phyloP scores from a whole-genome alignment of 2,329 filamentous ascomycete species.

The Leptographium radiaticola region DNA sequence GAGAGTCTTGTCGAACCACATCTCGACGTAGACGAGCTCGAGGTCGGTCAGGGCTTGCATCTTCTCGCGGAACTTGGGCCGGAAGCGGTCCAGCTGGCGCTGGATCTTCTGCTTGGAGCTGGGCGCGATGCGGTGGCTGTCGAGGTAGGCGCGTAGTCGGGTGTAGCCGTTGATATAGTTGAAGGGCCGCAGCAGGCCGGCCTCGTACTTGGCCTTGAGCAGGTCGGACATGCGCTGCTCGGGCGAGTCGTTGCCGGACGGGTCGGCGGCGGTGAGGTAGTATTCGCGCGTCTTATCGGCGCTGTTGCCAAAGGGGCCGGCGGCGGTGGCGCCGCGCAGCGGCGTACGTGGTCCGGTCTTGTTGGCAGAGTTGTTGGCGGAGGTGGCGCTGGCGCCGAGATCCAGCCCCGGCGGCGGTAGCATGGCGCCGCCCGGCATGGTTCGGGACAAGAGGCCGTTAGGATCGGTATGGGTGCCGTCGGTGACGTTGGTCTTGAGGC shows the following conservation, averaged over 20 bases:
- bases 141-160: conserved; percentile 80
- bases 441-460: neutral
- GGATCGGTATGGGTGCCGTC: conserved; percentile 18
- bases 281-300: conserved; percentile 73
- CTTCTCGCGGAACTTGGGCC: conserved; percentile 91
- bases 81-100: conserved; percentile 80
- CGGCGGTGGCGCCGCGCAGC: neutral
- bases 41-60: conserved; percentile 87
- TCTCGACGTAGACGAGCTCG: conserved; percentile 88
- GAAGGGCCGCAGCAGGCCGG: conserved; percentile 87
- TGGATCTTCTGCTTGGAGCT: conserved; percentile 82
- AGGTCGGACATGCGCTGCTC: conserved; percentile 94
- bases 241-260: conserved; percentile 69
- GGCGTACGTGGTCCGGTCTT: neutral
- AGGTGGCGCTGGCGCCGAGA: neutral
- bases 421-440: conserved; percentile 33
- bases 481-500: neutral
- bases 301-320: conserved; percentile 18
- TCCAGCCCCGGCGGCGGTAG: conserved; percentile 33
- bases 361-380: neutral
- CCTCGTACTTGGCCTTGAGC: conserved; percentile 89
- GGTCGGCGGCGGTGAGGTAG: conserved; percentile 93
- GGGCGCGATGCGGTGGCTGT: conserved; percentile 63
- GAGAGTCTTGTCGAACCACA: conserved; percentile 95
- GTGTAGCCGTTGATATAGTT: conserved; percentile 98